Conservation (phyloP, 306 rosid species). For the Inga laurina region DNA sequence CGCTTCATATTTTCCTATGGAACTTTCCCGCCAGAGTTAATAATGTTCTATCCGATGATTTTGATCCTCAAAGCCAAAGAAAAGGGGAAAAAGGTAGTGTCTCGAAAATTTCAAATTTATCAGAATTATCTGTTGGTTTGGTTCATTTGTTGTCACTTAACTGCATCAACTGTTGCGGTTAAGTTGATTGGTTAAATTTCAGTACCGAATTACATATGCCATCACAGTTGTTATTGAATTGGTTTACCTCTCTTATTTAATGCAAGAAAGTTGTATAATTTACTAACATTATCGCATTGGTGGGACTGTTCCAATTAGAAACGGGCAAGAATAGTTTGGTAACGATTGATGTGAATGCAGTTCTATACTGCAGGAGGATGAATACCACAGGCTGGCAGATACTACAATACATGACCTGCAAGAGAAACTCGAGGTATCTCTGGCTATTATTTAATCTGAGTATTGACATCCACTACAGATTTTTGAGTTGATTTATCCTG, state of each 20-base stretch:
- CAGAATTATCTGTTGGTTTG: background rate
- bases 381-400: conserved; percentile 71
- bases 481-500: background rate
- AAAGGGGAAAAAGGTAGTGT: background rate
- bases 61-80: conserved; percentile 6
- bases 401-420: conserved; percentile 74
- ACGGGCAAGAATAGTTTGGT: conserved; percentile 37
- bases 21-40: background rate
- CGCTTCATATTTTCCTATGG: background rate
- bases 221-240: background rate
- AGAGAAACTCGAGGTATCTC: conserved; percentile 79
- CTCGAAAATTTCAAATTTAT: background rate
- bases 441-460: background rate
- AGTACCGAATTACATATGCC: background rate
- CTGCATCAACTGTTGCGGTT: background rate
- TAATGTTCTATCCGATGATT: background rate
- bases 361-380: conserved; percentile 77
- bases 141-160: background rate
- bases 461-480: background rate
- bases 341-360: conserved; percentile 57
- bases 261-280: background rate
- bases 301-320: background rate
- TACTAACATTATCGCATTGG: background rate
- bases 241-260: background rate
- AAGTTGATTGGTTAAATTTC: background rate